Conservation (phyloP, 2,329 filamentous ascomycete genomes). For the Fusarium subglutinans region DNA sequence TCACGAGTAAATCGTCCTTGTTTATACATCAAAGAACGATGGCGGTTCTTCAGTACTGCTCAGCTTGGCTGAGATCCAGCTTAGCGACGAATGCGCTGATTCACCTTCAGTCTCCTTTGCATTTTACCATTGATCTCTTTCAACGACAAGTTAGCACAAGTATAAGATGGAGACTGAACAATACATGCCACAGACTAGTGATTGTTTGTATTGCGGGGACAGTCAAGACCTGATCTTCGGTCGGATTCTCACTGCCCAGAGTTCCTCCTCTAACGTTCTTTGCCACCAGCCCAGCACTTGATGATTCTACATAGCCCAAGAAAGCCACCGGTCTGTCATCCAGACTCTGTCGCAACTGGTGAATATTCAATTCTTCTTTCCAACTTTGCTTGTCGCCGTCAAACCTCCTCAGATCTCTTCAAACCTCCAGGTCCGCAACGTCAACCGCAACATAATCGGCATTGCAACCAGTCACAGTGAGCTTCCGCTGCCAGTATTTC, state of each 20-base stretch:
- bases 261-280: no score
- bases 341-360: neutral
- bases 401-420: neutral
- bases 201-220: no score
- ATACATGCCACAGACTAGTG: fast-evolving
- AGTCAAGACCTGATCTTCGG: neutral
- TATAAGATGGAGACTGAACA: no score
- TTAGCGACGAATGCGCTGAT: neutral
- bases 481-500: neutral
- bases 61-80: no score
- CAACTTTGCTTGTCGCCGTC: neutral
- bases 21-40: neutral
- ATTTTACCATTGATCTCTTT: no score
- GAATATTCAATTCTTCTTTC: neutral
- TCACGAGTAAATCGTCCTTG: fast-evolving
- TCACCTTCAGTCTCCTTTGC: fast-evolving
- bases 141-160: no score
- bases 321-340: neutral
- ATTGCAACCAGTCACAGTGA: neutral
- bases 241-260: neutral
- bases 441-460: neutral
- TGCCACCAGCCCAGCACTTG: neutral
- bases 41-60: neutral
- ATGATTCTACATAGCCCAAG: neutral
- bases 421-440: neutral